Conservation (phyloP, 768 basidiomycete genomes). For the Mycena belliarum region DNA sequence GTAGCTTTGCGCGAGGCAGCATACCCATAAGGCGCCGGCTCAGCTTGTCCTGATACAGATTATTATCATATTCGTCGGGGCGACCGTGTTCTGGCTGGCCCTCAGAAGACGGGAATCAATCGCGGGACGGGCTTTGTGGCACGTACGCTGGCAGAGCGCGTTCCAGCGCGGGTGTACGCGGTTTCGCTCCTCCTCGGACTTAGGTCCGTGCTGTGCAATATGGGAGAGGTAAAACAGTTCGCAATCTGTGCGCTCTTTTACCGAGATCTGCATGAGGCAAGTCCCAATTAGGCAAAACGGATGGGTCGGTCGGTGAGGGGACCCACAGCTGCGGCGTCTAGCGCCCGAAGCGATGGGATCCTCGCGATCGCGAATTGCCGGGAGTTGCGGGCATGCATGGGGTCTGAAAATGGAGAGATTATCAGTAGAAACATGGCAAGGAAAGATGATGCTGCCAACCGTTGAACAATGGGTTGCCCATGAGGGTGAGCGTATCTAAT, state of each 20-base stretch:
- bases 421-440: too few species aligned
- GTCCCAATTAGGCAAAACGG: not conserved
- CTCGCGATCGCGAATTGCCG: slow-evolving; percentile 69
- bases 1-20: slow-evolving; percentile 16
- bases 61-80: slow-evolving; percentile 39
- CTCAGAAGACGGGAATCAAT: slow-evolving; percentile 1
- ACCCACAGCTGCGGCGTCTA: slow-evolving; percentile 70
- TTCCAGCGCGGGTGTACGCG: slow-evolving; percentile 66
- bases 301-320: not conserved
- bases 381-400: slow-evolving; percentile 36
- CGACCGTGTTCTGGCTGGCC: slow-evolving; percentile 55
- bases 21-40: slow-evolving; percentile 63
- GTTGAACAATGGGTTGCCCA: slow-evolving; percentile 64
- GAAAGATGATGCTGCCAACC: slow-evolving; percentile 35
- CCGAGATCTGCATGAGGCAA: slow-evolving; percentile 52
- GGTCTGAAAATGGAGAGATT: too few species aligned
- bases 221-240: slow-evolving; percentile 82
- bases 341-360: slow-evolving; percentile 57
- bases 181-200: slow-evolving; percentile 43
- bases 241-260: slow-evolving; percentile 72
- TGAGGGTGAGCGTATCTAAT: slow-evolving; percentile 60
- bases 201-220: slow-evolving; percentile 48
- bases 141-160: slow-evolving; percentile 62
- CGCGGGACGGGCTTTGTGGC: not conserved
- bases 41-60: slow-evolving; percentile 49